Evolutionary conservation across 2,329 filamentous ascomycete genomes (phyloP).

Genomic region (Aureobasidium sp.): DNA sequence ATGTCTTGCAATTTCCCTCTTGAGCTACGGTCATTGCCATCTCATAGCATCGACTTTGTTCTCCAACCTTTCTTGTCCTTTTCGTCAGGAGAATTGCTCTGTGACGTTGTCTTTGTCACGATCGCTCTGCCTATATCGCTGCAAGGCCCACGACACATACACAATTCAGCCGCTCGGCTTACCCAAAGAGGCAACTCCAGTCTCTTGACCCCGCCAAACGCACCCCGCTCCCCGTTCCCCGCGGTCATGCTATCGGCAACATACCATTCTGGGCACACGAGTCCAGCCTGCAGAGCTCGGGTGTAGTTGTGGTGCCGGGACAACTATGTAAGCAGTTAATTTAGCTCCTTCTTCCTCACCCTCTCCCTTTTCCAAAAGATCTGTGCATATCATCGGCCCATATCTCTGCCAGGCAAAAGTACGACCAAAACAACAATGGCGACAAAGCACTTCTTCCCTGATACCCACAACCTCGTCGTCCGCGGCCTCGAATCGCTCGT

Average conservation of each 20-base stretch:
- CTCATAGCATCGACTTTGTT: background rate
- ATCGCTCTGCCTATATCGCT: background rate
- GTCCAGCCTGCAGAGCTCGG: no score
- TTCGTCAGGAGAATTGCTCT: background rate
- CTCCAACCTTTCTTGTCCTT: background rate
- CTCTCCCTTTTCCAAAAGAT: background rate
- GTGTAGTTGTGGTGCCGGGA: background rate
- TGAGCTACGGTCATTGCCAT: background rate
- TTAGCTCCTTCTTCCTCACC: background rate
- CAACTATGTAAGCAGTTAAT: background rate
- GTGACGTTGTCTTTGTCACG: background rate
- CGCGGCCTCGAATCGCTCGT: conserved; percentile 43
- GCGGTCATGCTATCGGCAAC: background rate
- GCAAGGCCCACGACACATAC: background rate
- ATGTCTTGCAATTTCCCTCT: background rate
- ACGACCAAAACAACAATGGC: conserved; percentile 35
- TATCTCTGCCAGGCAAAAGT: background rate
- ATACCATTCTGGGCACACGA: background rate
- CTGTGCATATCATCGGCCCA: background rate
- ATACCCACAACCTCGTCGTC: conserved; percentile 45
- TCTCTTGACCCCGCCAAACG: background rate
- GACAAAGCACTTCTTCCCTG: conserved; percentile 49
- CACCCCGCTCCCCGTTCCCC: conserved; percentile 4
- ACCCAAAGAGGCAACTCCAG: background rate
- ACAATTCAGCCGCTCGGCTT: conserved; percentile 8